Conservation (phyloP, 305 asterid genomes). For the Nicotiana rustica region DNA sequence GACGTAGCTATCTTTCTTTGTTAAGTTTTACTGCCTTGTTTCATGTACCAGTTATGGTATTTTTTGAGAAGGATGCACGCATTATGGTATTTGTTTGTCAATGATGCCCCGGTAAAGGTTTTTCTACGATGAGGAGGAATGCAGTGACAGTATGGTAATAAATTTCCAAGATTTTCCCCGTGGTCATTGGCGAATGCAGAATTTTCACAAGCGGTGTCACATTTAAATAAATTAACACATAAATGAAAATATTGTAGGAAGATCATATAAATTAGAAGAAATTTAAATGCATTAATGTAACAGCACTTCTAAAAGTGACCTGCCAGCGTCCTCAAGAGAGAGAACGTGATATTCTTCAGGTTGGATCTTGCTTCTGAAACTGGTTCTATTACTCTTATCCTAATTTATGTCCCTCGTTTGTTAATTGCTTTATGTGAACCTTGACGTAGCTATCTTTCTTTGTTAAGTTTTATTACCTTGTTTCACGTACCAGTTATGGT, state of each 20-base stretch:
- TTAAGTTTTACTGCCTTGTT: neutral
- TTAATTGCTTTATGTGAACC: neutral
- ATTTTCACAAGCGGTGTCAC: no score
- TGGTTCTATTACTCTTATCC: neutral
- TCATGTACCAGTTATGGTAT: neutral
- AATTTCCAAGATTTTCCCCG: neutral
- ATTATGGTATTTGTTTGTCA: constrained; percentile 4
- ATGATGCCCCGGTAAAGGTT: neutral
- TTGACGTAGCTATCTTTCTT: constrained; percentile 8
- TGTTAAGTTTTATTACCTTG: neutral
- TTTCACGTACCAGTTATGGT: neutral
- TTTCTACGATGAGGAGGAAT: neutral
- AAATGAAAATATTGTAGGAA: no score
- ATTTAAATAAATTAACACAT: no score
- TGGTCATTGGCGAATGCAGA: no score
- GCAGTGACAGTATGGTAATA: neutral
- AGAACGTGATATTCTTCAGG: constrained; percentile 82
- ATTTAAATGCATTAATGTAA: neutral
- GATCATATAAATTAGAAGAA: no score
- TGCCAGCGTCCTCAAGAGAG: constrained; percentile 96
- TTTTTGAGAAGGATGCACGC: no score
- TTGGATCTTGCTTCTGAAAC: constrained; percentile 36
- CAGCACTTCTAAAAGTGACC: constrained; percentile 85
- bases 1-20: constrained; percentile 6
- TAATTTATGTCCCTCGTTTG: constrained; percentile 26